Base-by-base conservation (phyloP, 2,329 filamentous ascomycete species). In the Claviceps pusilla region DNA sequence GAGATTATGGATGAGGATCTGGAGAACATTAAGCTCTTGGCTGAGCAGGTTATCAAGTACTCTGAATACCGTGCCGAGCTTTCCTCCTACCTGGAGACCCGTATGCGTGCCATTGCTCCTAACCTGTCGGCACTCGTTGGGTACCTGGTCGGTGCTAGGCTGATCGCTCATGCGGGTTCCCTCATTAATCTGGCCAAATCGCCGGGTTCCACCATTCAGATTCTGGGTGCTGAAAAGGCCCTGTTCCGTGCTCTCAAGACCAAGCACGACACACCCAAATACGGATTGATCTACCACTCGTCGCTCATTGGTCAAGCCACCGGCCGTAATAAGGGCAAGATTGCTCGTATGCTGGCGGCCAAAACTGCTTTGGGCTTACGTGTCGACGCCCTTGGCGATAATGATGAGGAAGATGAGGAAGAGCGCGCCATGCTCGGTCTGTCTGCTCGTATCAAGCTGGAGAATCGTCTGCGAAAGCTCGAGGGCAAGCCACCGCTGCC, bases 281-380 rank as follows among this genome's bases (percentile, higher is more conserved):
- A 97, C 65, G 93, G 93, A 79, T 79, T 95, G 60, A 88, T 94
- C 68, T 94, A 93, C 74, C 87, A 95, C 71, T 86, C 87, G 50
- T 93, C 88, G 33, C 80, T 98, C 48, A 94, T 98, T 60, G 94
- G 93, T 48, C 93, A 98, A 74, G 93, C 93, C 35, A 95, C 88
- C 24, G 93, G 93, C 65, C 91, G 89, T 76, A 97, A 97, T 78
- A 98, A 98, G 84, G 93, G 93, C 64, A 98, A 98, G 78, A 95
- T 98, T 66, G 93, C 93, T 46, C 88, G 93, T 79, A 89, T 95
- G 77, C 80, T 98, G 57, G 87, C 93, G 50, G 86, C 91, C 62
- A 97, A 97, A 78, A 84, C 91, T 49, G 89, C 93, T 31, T 81
- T 98, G 51, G 90, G 90, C 76, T 77, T 96, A 50, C 89, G 93